A percentile compares a stretch with the other conserved stretches of the same genome.
Evolutionary conservation across 2,329 filamentous ascomycete species (phyloP).

Genomic region (Ophidiomyces ophidiicola): DNA sequence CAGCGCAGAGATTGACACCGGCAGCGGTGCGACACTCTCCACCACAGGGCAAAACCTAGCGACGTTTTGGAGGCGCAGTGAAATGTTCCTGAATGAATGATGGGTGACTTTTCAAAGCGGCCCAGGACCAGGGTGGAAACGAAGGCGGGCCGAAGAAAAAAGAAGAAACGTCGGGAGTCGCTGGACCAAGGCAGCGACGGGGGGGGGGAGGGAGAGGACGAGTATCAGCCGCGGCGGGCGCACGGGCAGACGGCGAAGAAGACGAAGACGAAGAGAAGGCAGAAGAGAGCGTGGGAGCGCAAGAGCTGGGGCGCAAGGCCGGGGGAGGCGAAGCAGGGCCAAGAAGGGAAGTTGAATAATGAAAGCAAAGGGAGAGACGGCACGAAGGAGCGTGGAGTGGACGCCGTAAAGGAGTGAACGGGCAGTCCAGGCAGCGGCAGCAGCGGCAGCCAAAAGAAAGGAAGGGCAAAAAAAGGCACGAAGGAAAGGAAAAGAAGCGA

Average conservation of each 20-base stretch:
- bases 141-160: constrained; percentile 2
- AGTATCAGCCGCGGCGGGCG: constrained; percentile 7
- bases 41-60: constrained; percentile 6
- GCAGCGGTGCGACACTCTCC: constrained; percentile 1
- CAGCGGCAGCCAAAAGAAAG: constrained; percentile 19
- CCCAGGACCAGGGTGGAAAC: constrained; percentile 10
- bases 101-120: not conserved
- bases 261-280: constrained; percentile 1
- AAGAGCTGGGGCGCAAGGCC: too few species aligned
- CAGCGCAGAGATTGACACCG: not conserved
- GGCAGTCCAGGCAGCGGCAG: constrained; percentile 27
- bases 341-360: constrained; percentile 24
- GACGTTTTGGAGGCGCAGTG: constrained; percentile 4
- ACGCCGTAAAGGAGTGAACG: constrained; percentile 43
- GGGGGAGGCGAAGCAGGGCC: constrained; percentile 4
- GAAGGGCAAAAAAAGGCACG: constrained; percentile 18
- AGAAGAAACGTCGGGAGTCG: constrained; percentile 10
- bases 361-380: constrained; percentile 2
- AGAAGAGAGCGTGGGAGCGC: constrained; percentile 11
- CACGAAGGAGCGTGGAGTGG: constrained; percentile 19
- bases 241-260: too few species aligned
- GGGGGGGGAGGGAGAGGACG: too few species aligned
- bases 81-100: constrained; percentile 3
- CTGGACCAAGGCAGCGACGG: constrained; percentile 17
- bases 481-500: constrained; percentile 13